Evolutionary conservation across 352 stramenopile genomes (phyloP).

Genomic region (Phytophthora hybrid): DNA sequence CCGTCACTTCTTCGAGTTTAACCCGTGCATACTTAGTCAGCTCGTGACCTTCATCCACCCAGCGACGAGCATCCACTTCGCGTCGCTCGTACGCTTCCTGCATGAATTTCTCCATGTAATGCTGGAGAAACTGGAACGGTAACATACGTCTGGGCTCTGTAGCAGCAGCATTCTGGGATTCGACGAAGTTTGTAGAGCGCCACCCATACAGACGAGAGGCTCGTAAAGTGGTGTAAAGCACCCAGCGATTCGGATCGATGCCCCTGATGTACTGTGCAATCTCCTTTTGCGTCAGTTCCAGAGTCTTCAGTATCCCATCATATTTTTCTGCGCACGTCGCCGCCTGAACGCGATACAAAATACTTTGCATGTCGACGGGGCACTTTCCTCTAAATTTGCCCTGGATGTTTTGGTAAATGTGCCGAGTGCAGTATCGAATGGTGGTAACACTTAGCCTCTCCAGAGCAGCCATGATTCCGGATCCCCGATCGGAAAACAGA

Average conservation of each 20-base stretch:
- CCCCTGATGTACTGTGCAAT: constrained; percentile 16
- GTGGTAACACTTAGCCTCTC: not conserved
- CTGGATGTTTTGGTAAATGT: constrained; percentile 22
- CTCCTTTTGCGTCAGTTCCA: not conserved
- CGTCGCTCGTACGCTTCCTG: not conserved
- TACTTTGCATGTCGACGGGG: constrained; percentile 7
- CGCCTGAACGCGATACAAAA: constrained; percentile 23
- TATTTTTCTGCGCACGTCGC: constrained; percentile 17
- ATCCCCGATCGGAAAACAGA: constrained; percentile 22
- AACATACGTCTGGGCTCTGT: constrained; percentile 7
- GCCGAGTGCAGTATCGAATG: constrained; percentile 25
- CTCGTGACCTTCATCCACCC: constrained; percentile 2
- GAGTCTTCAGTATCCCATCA: not conserved
- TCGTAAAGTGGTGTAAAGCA: constrained; percentile 17
- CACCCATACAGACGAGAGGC: constrained; percentile 24
- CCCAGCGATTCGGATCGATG: constrained; percentile 21
- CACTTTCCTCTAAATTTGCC: constrained; percentile 12
- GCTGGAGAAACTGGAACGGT: constrained; percentile 17
- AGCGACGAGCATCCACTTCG: not conserved
- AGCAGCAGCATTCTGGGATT: constrained; percentile 20
- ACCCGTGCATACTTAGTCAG: constrained; percentile 21
- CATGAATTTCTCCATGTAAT: constrained; percentile 40
- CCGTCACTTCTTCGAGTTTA: constrained; percentile 7
- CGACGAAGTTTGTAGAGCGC: too few relatives aligned
- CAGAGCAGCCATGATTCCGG: constrained; percentile 8